Evolutionary conservation across 306 rosid genomes (phyloP).

Genomic region (Fragaria ananassa): DNA sequence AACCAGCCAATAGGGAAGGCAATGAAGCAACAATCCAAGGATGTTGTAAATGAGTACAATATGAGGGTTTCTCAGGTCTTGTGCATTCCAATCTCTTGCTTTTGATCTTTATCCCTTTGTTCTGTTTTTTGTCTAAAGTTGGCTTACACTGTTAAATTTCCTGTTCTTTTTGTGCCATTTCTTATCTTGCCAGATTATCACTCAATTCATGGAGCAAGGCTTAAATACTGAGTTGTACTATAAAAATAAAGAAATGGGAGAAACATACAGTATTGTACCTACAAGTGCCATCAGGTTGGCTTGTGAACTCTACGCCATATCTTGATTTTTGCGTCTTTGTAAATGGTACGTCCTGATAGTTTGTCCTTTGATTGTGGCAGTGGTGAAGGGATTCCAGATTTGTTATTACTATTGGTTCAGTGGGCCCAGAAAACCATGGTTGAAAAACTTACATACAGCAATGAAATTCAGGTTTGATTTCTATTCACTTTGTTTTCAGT

Average conservation of each 20-base stretch:
- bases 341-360: constrained; percentile 21
- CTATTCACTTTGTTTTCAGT: constrained; percentile 12
- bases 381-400: constrained; percentile 94
- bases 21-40: constrained; percentile 77
- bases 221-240: constrained; percentile 81
- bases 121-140: neutral
- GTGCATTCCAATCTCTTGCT: constrained; percentile 4
- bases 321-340: neutral
- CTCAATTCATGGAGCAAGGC: constrained; percentile 85
- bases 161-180: neutral
- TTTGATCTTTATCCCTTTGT: neutral
- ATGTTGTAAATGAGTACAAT: constrained; percentile 80
- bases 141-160: constrained; percentile 12
- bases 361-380: constrained; percentile 41
- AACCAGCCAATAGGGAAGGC: constrained; percentile 80
- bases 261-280: constrained; percentile 89
- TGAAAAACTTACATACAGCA: constrained; percentile 79
- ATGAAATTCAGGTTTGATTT: constrained; percentile 78
- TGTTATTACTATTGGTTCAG: constrained; percentile 73
- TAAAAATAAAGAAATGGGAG: constrained; percentile 90
- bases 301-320: constrained; percentile 2
- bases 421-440: constrained; percentile 94
- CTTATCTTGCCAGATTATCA: constrained; percentile 55
- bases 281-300: constrained; percentile 88
- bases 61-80: constrained; percentile 76